Evolutionary conservation across 768 basidiomycete species (phyloP).

Genomic region (Lepiota venenata): DNA sequence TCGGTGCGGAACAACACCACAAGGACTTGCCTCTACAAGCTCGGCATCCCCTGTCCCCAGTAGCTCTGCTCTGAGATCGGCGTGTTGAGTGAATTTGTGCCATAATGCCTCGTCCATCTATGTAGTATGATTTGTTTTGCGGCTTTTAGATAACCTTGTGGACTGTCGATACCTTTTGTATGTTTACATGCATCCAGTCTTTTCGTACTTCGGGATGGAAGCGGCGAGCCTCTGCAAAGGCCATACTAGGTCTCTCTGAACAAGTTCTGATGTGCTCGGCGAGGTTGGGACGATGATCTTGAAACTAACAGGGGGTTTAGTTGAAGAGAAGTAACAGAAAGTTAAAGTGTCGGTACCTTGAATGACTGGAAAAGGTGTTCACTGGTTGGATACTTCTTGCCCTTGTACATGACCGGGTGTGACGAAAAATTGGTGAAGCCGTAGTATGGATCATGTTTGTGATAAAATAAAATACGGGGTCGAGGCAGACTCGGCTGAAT

Average conservation of each 20-base stretch:
- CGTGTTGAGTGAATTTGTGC: conserved; percentile 72
- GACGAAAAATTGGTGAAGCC: conserved; percentile 75
- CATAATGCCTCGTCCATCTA: conserved; percentile 67
- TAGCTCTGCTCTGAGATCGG: conserved; percentile 53
- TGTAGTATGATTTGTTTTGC: background rate
- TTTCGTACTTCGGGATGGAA: conserved; percentile 56
- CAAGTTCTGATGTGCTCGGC: conserved; percentile 69
- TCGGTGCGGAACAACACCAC: too few species aligned
- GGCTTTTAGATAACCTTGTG: background rate
- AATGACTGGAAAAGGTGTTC: conserved; percentile 78
- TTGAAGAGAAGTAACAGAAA: background rate
- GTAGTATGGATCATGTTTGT: conserved; percentile 61
- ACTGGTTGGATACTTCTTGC: conserved; percentile 68
- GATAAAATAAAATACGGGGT: conserved; percentile 54
- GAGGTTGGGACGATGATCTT: conserved; percentile 53
- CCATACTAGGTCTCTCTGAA: conserved; percentile 58
- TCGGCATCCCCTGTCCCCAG: conserved; percentile 63
- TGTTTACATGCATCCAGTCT: conserved; percentile 70
- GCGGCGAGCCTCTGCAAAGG: conserved; percentile 65
- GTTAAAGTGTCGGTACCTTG: conserved; percentile 42
- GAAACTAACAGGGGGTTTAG: too few species aligned
- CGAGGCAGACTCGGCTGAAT: conserved; percentile 18
- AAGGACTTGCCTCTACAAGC: conserved; percentile 57
- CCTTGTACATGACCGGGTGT: conserved; percentile 58
- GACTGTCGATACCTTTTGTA: conserved; percentile 45